Evolutionary conservation across 345 rosid genomes (phyloP).

Genomic region (Excoecaria agallocha): DNA sequence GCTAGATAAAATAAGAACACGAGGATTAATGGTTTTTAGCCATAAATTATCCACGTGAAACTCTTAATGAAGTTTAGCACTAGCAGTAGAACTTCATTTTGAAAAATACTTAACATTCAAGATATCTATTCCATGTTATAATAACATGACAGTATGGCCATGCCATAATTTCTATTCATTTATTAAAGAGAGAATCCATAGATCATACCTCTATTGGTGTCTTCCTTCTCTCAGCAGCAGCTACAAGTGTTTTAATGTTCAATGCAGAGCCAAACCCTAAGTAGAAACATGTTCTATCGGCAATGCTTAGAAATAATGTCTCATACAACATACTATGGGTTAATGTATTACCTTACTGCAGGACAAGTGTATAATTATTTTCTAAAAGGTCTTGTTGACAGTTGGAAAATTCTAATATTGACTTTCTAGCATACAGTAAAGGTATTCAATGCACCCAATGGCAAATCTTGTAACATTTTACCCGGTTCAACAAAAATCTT

Average conservation of each 20-base stretch:
- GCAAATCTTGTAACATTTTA: too few species aligned
- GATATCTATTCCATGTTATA: neutral
- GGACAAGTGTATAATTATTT: neutral
- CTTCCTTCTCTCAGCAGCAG: conserved; percentile 95
- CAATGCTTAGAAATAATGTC: too few species aligned
- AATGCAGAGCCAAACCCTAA: too few species aligned
- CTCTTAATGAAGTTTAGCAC: too few species aligned
- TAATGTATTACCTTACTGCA: neutral
- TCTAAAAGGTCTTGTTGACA: neutral
- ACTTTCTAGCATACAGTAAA: neutral
- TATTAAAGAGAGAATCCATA: neutral
- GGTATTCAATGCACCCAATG: neutral
- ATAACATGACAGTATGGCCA: neutral
- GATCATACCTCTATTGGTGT: conserved; percentile 72
- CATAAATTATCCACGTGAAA: too few species aligned
- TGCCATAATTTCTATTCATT: conserved; percentile 1
- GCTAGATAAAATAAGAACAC: neutral
- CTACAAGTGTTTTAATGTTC: conserved; percentile 89
- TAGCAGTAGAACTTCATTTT: neutral
- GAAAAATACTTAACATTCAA: neutral
- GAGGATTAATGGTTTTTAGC: too few species aligned
- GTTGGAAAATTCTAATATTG: neutral
- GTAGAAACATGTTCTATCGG: too few species aligned
- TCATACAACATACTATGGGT: too few species aligned
- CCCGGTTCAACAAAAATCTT: too few species aligned